phyloP scores from a whole-genome alignment of 2,329 filamentous ascomycete genomes.

The Fusarium humuli region DNA sequence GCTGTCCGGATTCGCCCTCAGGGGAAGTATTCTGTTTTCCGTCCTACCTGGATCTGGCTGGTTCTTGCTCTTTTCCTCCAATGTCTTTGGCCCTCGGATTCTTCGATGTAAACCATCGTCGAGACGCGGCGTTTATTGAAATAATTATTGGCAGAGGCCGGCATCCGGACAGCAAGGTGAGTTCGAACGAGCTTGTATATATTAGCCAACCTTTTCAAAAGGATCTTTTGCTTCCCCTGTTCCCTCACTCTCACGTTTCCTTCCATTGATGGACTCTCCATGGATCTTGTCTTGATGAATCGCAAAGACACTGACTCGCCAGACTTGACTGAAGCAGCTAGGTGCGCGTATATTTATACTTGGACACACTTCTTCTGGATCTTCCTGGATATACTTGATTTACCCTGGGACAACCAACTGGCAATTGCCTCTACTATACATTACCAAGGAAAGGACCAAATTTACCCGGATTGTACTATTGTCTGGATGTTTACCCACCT shows the following conservation, averaged over 20 bases:
- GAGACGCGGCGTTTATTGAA: slow-evolving; percentile 42
- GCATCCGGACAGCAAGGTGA: slow-evolving; percentile 66
- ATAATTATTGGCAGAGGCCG: slow-evolving; percentile 51
- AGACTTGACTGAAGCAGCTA: slow-evolving; percentile 46
- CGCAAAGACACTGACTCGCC: slow-evolving; percentile 44
- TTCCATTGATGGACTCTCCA: slow-evolving; percentile 38
- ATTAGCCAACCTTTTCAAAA: slow-evolving; percentile 59
- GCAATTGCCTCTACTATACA: slow-evolving; percentile 18
- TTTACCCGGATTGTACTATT: slow-evolving; percentile 23
- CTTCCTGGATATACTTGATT: slow-evolving; percentile 22
- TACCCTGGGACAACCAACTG: slow-evolving; percentile 14
- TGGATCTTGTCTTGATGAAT: slow-evolving; percentile 41
- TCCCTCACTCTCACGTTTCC: slow-evolving; percentile 10
- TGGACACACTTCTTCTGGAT: slow-evolving; percentile 25
- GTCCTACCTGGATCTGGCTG: slow-evolving; percentile 48
- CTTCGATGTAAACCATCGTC: slow-evolving; percentile 43
- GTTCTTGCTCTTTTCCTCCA: slow-evolving; percentile 43
- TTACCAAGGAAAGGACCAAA: slow-evolving; percentile 34
- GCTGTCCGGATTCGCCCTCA: slow-evolving; percentile 52
- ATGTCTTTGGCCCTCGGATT: slow-evolving; percentile 42
- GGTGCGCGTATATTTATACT: slow-evolving; percentile 16
- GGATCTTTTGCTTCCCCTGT: slow-evolving; percentile 43
- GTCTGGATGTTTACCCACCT: slow-evolving; percentile 22
- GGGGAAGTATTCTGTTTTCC: slow-evolving; percentile 48
- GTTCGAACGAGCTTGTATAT: slow-evolving; percentile 64